Evolutionary conservation across 495 filamentous ascomycete species (phyloP).

Genomic region (Thozetella sp.): DNA sequence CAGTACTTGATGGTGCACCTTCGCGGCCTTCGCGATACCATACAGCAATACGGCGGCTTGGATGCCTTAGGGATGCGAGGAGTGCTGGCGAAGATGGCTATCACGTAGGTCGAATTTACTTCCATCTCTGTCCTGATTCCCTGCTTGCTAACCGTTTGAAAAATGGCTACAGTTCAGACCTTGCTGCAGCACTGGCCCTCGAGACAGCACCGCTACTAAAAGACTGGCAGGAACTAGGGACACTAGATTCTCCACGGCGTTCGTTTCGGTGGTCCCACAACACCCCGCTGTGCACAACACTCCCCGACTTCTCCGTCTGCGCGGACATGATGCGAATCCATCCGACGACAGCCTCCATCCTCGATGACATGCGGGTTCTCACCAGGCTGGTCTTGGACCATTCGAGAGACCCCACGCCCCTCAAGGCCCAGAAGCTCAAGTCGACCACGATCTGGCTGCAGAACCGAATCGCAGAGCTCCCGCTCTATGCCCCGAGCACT

Average conservation of each 20-base stretch:
- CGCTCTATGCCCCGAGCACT: background rate
- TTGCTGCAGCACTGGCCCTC: background rate
- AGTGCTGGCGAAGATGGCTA: background rate
- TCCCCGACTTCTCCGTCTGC: background rate
- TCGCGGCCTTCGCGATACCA: background rate
- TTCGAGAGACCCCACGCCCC: background rate
- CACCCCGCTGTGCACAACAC: background rate
- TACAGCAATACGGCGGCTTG: background rate
- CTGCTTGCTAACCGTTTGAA: background rate
- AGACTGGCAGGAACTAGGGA: background rate
- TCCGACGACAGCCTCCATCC: background rate
- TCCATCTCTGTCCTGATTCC: background rate
- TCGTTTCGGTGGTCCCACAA: background rate
- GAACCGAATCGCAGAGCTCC: background rate
- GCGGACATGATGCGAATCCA: background rate
- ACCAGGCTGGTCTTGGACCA: background rate
- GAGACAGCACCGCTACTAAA: background rate
- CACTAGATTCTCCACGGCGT: background rate
- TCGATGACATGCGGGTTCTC: constrained; percentile 1
- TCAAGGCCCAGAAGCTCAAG: background rate
- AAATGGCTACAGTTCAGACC: background rate
- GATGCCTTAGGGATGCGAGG: background rate
- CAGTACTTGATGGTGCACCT: background rate
- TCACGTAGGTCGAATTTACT: background rate
- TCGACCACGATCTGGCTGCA: background rate